Evolutionary conservation across 805 yeast species (phyloP).

Genomic region (Blastobotrys muscicola): DNA sequence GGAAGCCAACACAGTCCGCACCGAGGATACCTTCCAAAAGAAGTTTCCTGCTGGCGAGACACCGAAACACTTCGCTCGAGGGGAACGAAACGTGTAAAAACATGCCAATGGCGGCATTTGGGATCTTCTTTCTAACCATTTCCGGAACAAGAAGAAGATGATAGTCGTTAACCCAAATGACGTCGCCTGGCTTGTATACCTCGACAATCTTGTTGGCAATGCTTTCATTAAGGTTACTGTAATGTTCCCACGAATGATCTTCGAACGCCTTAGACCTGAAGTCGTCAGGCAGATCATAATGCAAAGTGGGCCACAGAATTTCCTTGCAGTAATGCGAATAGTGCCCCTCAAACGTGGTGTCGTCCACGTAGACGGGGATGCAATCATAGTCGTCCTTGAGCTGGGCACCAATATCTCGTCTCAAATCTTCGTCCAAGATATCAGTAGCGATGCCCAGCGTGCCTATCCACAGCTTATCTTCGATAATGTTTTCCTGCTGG

Average conservation of each 20-base stretch:
- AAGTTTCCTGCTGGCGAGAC: conserved; percentile 77
- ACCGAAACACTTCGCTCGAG: conserved; percentile 87
- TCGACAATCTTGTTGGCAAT: conserved; percentile 70
- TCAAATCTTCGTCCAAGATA: conserved; percentile 51
- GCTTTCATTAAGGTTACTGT: conserved; percentile 61
- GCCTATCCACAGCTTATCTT: conserved; percentile 68
- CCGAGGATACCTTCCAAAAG: conserved; percentile 79
- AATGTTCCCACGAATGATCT: conserved; percentile 88
- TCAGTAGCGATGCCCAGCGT: conserved; percentile 88
- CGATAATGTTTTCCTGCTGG: conserved; percentile 19
- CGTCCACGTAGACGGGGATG: conserved; percentile 63
- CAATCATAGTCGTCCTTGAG: conserved; percentile 42
- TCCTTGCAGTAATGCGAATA: conserved; percentile 89
- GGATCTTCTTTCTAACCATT: conserved; percentile 67
- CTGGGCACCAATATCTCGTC: conserved; percentile 40
- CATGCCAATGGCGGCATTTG: conserved; percentile 81
- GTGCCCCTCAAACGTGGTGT: conserved; percentile 78
- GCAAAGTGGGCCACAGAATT: conserved; percentile 91
- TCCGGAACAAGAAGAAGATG: conserved; percentile 80
- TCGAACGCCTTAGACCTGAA: conserved; percentile 92
- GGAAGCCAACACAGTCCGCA: conserved; percentile 81
- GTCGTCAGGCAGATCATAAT: conserved; percentile 90
- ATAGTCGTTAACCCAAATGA: conserved; percentile 90
- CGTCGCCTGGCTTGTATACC: conserved; percentile 59
- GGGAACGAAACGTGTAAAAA: conserved; percentile 94